Evolutionary conservation across 805 yeast genomes (phyloP).

Genomic region (Zygosaccharomyces pseudorouxii): DNA sequence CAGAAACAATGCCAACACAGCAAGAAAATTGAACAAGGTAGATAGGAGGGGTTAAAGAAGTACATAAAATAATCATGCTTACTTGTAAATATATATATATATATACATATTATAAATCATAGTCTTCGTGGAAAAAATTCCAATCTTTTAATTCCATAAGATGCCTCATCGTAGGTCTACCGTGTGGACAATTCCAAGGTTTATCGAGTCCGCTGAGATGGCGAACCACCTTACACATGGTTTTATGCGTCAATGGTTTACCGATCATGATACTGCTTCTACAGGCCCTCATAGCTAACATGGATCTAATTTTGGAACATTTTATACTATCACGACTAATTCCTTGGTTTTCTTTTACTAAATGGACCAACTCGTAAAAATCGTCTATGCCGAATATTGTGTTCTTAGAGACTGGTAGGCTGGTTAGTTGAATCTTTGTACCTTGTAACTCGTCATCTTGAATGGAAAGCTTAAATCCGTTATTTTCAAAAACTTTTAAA

Average conservation of each 20-base stretch:
- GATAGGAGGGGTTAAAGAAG: slow-evolving; percentile 49
- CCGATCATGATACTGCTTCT: slow-evolving; percentile 94
- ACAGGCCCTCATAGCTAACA: slow-evolving; percentile 95
- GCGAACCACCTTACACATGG: slow-evolving; percentile 66
- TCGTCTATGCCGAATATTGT: slow-evolving; percentile 60
- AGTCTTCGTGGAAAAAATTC: slow-evolving; percentile 44
- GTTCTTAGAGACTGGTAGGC: slow-evolving; percentile 71
- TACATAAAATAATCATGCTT: not conserved
- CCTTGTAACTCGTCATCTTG: slow-evolving; percentile 55
- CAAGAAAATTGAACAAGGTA: slow-evolving; percentile 74
- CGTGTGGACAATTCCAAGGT: slow-evolving; percentile 98
- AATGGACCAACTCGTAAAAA: slow-evolving; percentile 70
- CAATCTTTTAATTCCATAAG: slow-evolving; percentile 55
- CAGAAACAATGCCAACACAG: slow-evolving; percentile 85
- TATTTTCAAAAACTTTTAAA: slow-evolving; percentile 50
- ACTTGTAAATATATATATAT: not conserved
- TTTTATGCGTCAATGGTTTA: slow-evolving; percentile 48
- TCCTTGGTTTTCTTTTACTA: slow-evolving; percentile 55
- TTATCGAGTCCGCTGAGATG: slow-evolving; percentile 70
- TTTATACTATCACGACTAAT: slow-evolving; percentile 36
- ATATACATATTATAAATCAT: slow-evolving; percentile 24
- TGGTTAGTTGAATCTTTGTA: slow-evolving; percentile 45
- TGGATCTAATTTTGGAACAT: slow-evolving; percentile 73
- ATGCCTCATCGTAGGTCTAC: slow-evolving; percentile 95
- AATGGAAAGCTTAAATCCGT: slow-evolving; percentile 67